Evolutionary conservation across 768 basidiomycete genomes (phyloP).

Genomic region (Pleurotus sapidus): DNA sequence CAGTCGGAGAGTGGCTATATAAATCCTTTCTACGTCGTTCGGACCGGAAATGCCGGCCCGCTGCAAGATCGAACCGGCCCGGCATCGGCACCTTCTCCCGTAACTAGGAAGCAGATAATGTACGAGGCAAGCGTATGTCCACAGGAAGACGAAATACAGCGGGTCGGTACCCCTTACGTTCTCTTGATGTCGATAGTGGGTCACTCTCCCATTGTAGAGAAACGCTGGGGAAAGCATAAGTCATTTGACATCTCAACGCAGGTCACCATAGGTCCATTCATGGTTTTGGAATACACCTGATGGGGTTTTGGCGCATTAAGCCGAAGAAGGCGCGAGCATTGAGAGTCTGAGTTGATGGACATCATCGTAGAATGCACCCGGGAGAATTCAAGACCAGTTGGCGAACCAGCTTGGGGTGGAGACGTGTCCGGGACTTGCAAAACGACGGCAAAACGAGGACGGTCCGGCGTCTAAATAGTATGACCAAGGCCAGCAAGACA

Average conservation of each 20-base stretch:
- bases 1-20: not conserved
- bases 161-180: too few species aligned
- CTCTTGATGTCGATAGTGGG: too few species aligned
- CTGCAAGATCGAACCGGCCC: slow-evolving; percentile 20
- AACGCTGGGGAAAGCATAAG: not conserved
- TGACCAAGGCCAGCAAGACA: too few species aligned
- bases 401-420: too few species aligned
- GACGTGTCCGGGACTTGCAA: too few species aligned
- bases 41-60: slow-evolving; percentile 25
- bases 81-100: slow-evolving; percentile 11
- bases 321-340: not conserved
- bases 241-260: not conserved
- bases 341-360: too few species aligned
- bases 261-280: not conserved
- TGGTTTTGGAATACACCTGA: not conserved
- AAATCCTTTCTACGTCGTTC: slow-evolving; percentile 11
- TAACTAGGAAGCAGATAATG: slow-evolving; percentile 5
- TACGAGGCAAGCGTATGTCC: not conserved
- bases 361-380: too few species aligned
- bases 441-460: too few species aligned
- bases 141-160: too few species aligned
- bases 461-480: too few species aligned
- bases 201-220: too few species aligned
- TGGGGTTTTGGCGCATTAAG: not conserved
- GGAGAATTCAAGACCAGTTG: too few species aligned